A percentile compares a stretch with the other conserved stretches of the same genome.
Conservation (phyloP, 2,329 filamentous ascomycete species). For the Cytospora schulzeri region DNA sequence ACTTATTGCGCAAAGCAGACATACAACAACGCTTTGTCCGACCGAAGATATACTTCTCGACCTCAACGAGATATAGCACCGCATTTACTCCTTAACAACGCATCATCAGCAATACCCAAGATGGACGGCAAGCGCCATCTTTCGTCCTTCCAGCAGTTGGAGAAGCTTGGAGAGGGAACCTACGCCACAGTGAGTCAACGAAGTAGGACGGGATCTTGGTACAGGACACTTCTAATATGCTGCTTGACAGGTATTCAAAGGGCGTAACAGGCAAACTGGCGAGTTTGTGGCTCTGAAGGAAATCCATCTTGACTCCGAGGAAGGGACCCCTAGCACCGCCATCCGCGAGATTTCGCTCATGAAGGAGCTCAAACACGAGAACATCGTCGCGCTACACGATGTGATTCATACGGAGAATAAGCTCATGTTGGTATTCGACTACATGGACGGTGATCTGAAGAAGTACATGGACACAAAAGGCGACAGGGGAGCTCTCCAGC, state of each 20-base stretch:
- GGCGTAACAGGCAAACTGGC: slow-evolving; percentile 93
- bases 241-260: slow-evolving; percentile 81
- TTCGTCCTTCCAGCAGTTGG: slow-evolving; percentile 97
- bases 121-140: slow-evolving; percentile 95
- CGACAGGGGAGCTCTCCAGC: slow-evolving; percentile 86
- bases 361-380: slow-evolving; percentile 99
- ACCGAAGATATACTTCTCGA: slow-evolving; percentile 39
- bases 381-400: slow-evolving; percentile 95
- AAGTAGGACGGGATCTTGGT: background rate
- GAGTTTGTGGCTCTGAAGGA: slow-evolving; percentile 97
- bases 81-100: slow-evolving; percentile 34
- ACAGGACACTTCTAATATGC: slow-evolving; percentile 22
- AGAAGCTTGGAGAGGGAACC: slow-evolving; percentile 97
- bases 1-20: slow-evolving; percentile 34
- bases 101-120: slow-evolving; percentile 16
- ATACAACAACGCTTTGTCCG: slow-evolving; percentile 45
- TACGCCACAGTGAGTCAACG: slow-evolving; percentile 81
- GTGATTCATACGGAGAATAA: slow-evolving; percentile 99
- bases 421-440: slow-evolving; percentile 98
- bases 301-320: slow-evolving; percentile 97
- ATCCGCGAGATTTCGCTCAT: slow-evolving; percentile 98
- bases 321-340: slow-evolving; percentile 94
- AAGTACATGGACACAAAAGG: slow-evolving; percentile 97
- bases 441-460: slow-evolving; percentile 97
- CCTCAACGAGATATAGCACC: slow-evolving; percentile 37